phyloP scores from a whole-genome alignment of 73 alveolate genomes.

The Paraurostyla sp. region DNA sequence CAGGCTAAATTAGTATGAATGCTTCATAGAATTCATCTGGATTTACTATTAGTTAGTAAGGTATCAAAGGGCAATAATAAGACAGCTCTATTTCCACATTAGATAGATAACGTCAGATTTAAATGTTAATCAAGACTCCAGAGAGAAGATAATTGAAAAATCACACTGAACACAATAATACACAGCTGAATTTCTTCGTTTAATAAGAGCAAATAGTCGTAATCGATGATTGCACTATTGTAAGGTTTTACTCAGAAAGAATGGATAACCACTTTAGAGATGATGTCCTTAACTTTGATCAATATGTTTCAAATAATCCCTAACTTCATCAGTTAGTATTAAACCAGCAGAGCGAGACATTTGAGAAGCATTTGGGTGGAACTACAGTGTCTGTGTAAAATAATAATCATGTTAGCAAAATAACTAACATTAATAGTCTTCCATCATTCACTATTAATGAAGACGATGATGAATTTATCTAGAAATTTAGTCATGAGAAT shows the following conservation, averaged over 20 bases:
- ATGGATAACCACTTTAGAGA: neutral
- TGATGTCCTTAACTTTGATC: neutral
- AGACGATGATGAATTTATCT: too few species aligned
- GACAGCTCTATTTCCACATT: neutral
- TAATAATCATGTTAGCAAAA: too few species aligned
- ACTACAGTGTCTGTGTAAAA: neutral
- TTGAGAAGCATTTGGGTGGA: neutral
- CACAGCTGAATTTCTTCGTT: neutral
- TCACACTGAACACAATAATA: neutral
- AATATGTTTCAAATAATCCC: neutral
- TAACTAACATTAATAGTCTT: too few species aligned
- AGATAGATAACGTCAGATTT: neutral
- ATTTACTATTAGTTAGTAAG: neutral
- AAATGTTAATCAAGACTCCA: neutral
- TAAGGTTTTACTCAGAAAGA: neutral
- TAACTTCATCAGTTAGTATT: neutral
- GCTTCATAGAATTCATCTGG: neutral
- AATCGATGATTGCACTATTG: conserved; percentile 23
- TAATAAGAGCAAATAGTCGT: neutral
- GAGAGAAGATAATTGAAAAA: too few species aligned
- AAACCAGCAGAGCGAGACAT: neutral
- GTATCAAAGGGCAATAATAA: neutral
- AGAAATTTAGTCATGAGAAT: too few species aligned
- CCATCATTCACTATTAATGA: too few species aligned
- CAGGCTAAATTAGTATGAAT: too few species aligned